A percentile compares a stretch with the other conserved stretches of the same genome.
Conservation (phyloP, 148 eudicot genomes). For the Tetragonia tetragonoides region DNA sequence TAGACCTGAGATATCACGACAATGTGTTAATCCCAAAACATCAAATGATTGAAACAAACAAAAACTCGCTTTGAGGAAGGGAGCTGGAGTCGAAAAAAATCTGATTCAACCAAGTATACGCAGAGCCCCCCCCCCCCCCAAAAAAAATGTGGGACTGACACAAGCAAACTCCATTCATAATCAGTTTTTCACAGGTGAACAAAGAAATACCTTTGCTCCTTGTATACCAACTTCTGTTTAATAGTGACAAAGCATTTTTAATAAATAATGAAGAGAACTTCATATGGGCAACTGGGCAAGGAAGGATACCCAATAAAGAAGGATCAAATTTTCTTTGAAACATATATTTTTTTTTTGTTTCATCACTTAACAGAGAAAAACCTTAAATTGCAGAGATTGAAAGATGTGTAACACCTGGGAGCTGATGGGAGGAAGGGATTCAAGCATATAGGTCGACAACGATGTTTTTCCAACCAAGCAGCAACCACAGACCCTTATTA, state of each 20-base stretch:
- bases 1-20: slow-evolving; percentile 52
- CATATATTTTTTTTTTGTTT: neutral
- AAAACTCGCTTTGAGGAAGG: neutral
- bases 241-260: neutral
- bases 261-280: neutral
- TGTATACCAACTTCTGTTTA: neutral
- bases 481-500: neutral
- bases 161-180: neutral
- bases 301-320: neutral
- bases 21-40: neutral
- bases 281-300: neutral
- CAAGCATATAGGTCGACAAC: neutral
- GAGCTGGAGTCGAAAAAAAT: neutral
- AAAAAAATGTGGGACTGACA: too few relatives aligned
- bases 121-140: neutral
- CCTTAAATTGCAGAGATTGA: neutral
- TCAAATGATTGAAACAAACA: neutral
- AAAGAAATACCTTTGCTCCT: neutral
- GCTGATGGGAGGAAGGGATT: neutral
- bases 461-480: neutral
- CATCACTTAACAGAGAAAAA: neutral
- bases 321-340: neutral
- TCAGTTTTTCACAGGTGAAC: neutral
- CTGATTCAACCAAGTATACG: neutral
- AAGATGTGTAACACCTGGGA: neutral